Evolutionary conservation across 2,329 filamentous ascomycete genomes (phyloP).

Genomic region (Penicillium brasilianum): DNA sequence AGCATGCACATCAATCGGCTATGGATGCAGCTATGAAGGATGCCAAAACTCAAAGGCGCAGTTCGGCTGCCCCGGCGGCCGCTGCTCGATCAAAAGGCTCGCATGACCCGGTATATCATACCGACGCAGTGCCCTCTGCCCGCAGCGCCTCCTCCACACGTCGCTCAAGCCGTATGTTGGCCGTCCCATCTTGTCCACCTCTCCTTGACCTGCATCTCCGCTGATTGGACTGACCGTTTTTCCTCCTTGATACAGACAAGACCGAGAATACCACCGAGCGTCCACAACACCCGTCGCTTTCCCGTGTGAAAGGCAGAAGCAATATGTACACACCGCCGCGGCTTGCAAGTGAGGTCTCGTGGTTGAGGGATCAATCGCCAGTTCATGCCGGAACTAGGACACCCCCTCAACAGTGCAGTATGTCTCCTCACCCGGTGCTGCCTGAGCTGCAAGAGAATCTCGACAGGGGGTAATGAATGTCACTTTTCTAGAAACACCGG

Average conservation of each 20-base stretch:
- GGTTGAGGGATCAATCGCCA: constrained; percentile 39
- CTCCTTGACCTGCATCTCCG: background rate
- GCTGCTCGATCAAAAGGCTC: constrained; percentile 31
- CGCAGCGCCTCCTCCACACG: constrained; percentile 27
- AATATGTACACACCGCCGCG: constrained; percentile 40
- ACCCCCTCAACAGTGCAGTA: constrained; percentile 33
- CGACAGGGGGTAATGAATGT: constrained; percentile 8
- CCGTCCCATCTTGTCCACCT: background rate
- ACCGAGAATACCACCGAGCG: constrained; percentile 24
- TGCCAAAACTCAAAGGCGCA: constrained; percentile 32
- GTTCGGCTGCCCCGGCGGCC: constrained; percentile 31
- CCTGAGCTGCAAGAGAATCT: background rate
- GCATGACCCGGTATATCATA: constrained; percentile 33
- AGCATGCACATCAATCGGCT: constrained; percentile 31
- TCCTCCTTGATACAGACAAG: background rate
- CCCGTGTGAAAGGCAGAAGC: constrained; percentile 38
- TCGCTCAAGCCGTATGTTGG: constrained; percentile 32
- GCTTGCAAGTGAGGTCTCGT: constrained; percentile 35
- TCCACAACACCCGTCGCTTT: constrained; percentile 37
- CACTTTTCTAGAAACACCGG: constrained; percentile 36
- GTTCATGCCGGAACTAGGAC: constrained; percentile 28
- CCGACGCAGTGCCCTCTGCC: constrained; percentile 22
- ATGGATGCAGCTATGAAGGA: constrained; percentile 34
- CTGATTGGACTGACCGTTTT: background rate
- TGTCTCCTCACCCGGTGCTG: constrained; percentile 12